Conservation (phyloP, 768 basidiomycete genomes). For the Termitomyces sp. region DNA sequence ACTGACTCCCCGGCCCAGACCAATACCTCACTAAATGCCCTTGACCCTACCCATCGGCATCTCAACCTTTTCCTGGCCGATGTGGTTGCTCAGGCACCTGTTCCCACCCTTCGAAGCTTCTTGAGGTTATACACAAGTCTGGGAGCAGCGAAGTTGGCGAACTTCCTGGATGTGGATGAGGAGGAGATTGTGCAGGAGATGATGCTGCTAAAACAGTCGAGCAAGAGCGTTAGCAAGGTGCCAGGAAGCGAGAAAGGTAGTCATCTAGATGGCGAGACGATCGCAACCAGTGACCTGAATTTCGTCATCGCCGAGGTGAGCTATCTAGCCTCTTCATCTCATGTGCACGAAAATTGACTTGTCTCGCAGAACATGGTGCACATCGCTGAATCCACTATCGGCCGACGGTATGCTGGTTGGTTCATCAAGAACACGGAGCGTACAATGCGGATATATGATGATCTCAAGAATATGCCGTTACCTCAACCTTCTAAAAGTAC, state of each 20-base stretch:
- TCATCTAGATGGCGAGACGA: slow-evolving; percentile 81
- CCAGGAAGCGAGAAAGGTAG: slow-evolving; percentile 51
- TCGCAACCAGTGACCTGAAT: slow-evolving; percentile 90
- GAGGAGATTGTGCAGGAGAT: slow-evolving; percentile 95
- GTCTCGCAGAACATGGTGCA: slow-evolving; percentile 86
- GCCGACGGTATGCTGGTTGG: slow-evolving; percentile 93
- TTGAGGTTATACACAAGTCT: slow-evolving; percentile 94
- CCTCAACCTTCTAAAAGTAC: slow-evolving; percentile 34
- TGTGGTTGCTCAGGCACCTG: slow-evolving; percentile 70
- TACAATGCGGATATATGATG: slow-evolving; percentile 83
- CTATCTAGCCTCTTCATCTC: slow-evolving; percentile 9
- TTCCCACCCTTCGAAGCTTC: slow-evolving; percentile 87
- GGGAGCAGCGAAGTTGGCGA: slow-evolving; percentile 86
- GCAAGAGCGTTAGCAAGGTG: slow-evolving; percentile 72
- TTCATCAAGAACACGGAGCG: slow-evolving; percentile 96
- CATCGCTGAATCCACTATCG: slow-evolving; percentile 92
- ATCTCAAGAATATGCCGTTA: slow-evolving; percentile 56
- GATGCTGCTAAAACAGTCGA: slow-evolving; percentile 93
- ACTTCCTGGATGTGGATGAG: slow-evolving; percentile 89
- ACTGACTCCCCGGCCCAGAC: slow-evolving; percentile 26
- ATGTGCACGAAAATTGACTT: not conserved
- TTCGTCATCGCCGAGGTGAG: slow-evolving; percentile 92
- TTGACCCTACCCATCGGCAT: slow-evolving; percentile 83
- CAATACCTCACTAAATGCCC: slow-evolving; percentile 30
- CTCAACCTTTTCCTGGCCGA: slow-evolving; percentile 82